Evolutionary conservation across 495 filamentous ascomycete genomes (phyloP).

Genomic region (Penicillium argentinense): DNA sequence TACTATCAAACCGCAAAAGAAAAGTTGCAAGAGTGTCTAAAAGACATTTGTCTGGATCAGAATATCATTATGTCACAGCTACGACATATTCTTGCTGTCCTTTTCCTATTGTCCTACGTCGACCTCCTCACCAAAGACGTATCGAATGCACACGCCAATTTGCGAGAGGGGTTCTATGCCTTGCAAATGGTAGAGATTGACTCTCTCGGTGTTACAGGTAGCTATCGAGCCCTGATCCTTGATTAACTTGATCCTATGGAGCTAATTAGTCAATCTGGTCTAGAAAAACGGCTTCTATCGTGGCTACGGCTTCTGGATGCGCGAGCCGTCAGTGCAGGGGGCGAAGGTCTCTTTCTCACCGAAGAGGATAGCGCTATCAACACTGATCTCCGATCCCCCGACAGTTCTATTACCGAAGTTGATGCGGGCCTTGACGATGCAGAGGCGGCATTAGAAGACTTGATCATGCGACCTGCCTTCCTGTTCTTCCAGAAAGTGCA

Average conservation of each 20-base stretch:
- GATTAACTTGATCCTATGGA: neutral
- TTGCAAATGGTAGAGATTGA: slow-evolving; percentile 10
- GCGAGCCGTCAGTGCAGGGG: slow-evolving; percentile 36
- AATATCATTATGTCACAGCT: slow-evolving; percentile 5
- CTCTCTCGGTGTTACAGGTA: slow-evolving; percentile 11
- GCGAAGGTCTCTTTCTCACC: slow-evolving; percentile 36
- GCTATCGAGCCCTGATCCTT: neutral
- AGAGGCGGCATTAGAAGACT: slow-evolving; percentile 19
- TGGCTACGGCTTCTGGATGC: slow-evolving; percentile 40
- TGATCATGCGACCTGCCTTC: slow-evolving; percentile 34
- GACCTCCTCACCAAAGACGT: slow-evolving; percentile 9
- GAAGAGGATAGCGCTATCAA: slow-evolving; percentile 25
- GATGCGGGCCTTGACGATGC: slow-evolving; percentile 20
- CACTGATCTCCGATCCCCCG: slow-evolving; percentile 16
- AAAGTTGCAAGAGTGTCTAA: slow-evolving; percentile 1
- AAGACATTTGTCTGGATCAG: neutral
- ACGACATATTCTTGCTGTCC: slow-evolving; percentile 2
- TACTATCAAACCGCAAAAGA: slow-evolving; percentile 8
- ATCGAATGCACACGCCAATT: slow-evolving; percentile 13
- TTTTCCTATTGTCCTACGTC: slow-evolving; percentile 6
- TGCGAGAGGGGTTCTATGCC: slow-evolving; percentile 6
- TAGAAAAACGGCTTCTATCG: slow-evolving; percentile 30
- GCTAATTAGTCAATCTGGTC: neutral
- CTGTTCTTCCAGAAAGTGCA: slow-evolving; percentile 39
- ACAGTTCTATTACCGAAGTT: slow-evolving; percentile 30